Percentiles rank a stretch among this genome's conserved stretches.
Conservation (phyloP, 2,329 filamentous ascomycete species). For the Aspergillus piperis region DNA sequence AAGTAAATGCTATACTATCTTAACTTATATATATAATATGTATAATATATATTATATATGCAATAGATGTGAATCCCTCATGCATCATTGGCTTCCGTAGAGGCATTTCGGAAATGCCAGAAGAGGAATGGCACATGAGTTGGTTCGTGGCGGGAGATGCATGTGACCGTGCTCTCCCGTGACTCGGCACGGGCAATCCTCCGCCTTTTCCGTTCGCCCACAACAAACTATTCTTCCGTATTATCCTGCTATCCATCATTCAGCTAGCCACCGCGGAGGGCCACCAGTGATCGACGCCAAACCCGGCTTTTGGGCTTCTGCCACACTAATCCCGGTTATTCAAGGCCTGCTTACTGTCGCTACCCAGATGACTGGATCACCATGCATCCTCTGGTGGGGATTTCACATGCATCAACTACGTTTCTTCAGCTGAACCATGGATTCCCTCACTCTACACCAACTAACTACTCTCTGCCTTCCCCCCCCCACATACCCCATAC, state of each 20-base stretch:
- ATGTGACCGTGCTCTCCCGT: too few species aligned
- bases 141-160: too few species aligned
- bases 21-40: too few species aligned
- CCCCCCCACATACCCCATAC: not conserved
- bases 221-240: not conserved
- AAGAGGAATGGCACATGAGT: too few species aligned
- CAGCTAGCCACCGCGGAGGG: too few species aligned
- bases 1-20: too few species aligned
- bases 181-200: too few species aligned
- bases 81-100: too few species aligned
- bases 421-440: constrained; percentile 8
- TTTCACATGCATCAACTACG: constrained; percentile 9
- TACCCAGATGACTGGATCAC: constrained; percentile 8
- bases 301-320: not conserved
- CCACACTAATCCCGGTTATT: not conserved
- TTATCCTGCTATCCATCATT: not conserved
- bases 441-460: not conserved
- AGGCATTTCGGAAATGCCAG: too few species aligned
- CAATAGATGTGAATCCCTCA: too few species aligned
- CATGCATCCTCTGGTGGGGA: constrained; percentile 9
- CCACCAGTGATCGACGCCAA: not conserved
- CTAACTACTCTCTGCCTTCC: not conserved
- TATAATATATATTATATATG: too few species aligned
- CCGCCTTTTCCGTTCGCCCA: not conserved
- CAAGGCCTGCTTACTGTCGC: not conserved